Percentiles rank a stretch among this genome's conserved stretches.
Evolutionary conservation across 768 basidiomycete species (phyloP).

Genomic region (Pholiota microspora): DNA sequence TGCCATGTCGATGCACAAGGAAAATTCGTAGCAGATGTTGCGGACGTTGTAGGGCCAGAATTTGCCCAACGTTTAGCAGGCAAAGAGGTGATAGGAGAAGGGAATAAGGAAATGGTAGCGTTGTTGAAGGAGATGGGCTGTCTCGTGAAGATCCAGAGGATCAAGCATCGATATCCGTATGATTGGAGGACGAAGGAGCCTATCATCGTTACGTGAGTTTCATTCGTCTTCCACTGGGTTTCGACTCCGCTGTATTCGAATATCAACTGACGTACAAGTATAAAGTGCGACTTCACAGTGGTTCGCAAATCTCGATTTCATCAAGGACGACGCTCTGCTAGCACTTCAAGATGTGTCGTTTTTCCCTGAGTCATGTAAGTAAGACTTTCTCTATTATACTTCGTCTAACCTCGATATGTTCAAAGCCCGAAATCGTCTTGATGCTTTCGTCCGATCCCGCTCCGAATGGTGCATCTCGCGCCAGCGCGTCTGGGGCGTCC

Average conservation of each 20-base stretch:
- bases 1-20: slow-evolving; percentile 86
- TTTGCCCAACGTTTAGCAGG: slow-evolving; percentile 52
- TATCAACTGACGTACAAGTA: no score
- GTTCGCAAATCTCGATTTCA: slow-evolving; percentile 89
- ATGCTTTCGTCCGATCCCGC: slow-evolving; percentile 80
- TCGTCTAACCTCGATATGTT: no score
- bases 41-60: slow-evolving; percentile 52
- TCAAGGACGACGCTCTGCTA: slow-evolving; percentile 73
- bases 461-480: slow-evolving; percentile 99
- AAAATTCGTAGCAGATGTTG: slow-evolving; percentile 59
- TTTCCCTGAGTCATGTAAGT: slow-evolving; percentile 69
- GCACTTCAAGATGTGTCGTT: slow-evolving; percentile 74
- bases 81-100: slow-evolving; percentile 70
- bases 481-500: slow-evolving; percentile 96
- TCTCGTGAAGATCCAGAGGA: slow-evolving; percentile 64
- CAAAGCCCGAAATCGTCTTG: slow-evolving; percentile 83
- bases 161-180: slow-evolving; percentile 90
- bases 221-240: not conserved
- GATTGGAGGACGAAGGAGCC: slow-evolving; percentile 97
- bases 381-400: no score
- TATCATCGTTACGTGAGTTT: slow-evolving; percentile 81
- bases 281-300: slow-evolving; percentile 90
- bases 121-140: slow-evolving; percentile 55
- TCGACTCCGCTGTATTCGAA: no score
- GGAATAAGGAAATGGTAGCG: slow-evolving; percentile 63